These are phyloP conservation scores for Globisporangium parvum DNA, from an alignment of 352 stramenopile species.

Conservation along the genomic window DNA sequence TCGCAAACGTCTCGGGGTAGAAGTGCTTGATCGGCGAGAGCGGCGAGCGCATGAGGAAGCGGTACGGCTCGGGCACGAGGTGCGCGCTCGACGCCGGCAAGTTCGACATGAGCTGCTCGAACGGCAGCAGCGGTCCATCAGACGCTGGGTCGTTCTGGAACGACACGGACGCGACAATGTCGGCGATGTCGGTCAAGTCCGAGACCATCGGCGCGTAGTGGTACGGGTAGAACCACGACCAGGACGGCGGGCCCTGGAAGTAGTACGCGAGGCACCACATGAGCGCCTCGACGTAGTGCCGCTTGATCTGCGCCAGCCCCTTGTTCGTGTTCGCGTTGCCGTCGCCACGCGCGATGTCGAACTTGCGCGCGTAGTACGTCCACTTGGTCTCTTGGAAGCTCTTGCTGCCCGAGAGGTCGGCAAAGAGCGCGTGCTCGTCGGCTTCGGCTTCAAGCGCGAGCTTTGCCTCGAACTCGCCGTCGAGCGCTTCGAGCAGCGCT, in stretches of 20 bases:
- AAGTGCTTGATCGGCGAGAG: constrained; percentile 96
- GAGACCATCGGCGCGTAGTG: constrained; percentile 99
- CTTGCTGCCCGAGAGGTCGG: constrained; percentile 44
- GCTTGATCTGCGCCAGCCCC: constrained; percentile 56
- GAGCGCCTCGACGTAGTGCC: constrained; percentile 72
- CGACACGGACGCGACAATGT: constrained; percentile 47
- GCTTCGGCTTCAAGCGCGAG: constrained; percentile 33
- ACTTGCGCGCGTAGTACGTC: constrained; percentile 83
- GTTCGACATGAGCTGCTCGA: constrained; percentile 98
- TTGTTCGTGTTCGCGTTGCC: constrained; percentile 41
- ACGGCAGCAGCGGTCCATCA: constrained; percentile 89
- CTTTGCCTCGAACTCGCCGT: constrained; percentile 43
- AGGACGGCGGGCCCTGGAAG: constrained; percentile 92
- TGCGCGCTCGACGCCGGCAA: constrained; percentile 93
- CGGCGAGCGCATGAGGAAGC: constrained; percentile 93
- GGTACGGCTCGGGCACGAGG: constrained; percentile 91
- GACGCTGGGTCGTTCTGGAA: constrained; percentile 77
- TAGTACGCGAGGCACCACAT: constrained; percentile 82
- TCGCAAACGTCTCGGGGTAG: constrained; percentile 83
- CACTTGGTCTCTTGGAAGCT: constrained; percentile 84
- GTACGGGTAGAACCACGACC: constrained; percentile 99
- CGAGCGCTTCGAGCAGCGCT: constrained; percentile 52
- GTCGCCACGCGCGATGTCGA: constrained; percentile 52
- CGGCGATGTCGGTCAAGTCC: constrained; percentile 92
- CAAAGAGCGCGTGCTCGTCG: constrained; percentile 40